Evolutionary conservation across 257 asterid species (phyloP).

Genomic region (Solanum tacnaense): DNA sequence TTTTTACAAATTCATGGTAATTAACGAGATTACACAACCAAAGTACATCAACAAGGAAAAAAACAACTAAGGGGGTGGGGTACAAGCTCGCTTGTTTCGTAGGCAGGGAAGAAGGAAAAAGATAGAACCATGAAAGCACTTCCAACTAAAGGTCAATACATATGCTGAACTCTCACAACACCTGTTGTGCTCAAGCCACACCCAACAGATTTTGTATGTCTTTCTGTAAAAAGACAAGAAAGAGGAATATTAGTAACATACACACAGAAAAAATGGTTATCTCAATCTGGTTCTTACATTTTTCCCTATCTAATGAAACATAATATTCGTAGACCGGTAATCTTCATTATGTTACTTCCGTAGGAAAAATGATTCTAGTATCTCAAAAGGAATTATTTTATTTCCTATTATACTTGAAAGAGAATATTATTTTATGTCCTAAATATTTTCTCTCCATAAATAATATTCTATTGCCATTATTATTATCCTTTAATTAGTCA

Average conservation of each 20-base stretch:
- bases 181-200: constrained; percentile 17
- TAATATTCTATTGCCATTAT: no score
- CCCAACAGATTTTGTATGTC: constrained; percentile 43
- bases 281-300: neutral
- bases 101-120: neutral
- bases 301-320: neutral
- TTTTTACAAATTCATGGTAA: neutral
- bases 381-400: no score
- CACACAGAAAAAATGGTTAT: neutral
- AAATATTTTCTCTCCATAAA: no score
- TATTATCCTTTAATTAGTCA: no score
- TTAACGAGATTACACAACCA: neutral
- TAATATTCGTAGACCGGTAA: neutral
- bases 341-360: neutral
- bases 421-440: no score
- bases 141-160: neutral
- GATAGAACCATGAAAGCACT: neutral
- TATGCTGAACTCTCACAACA: neutral
- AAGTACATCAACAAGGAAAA: neutral
- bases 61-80: neutral
- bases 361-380: no score
- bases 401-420: no score
- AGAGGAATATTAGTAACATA: neutral
- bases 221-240: constrained; percentile 31
- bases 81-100: neutral